Base-by-base conservation (phyloP, 176 grass and related monocot genomes). In the Carex cristatella region DNA sequence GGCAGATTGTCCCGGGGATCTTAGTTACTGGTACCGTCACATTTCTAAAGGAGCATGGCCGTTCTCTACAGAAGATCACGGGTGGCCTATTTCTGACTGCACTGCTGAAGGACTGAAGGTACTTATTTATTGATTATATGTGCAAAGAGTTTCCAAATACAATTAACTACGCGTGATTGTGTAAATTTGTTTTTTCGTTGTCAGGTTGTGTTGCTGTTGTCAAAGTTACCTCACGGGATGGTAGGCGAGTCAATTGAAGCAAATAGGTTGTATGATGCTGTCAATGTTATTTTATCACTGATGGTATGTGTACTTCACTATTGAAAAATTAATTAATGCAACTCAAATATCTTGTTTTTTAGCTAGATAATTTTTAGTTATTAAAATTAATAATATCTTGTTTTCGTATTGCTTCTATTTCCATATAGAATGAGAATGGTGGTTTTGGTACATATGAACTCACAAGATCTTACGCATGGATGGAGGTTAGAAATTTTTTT, bases 1-100 rank as follows among this genome's bases (percentile, higher is more conserved):
- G 65, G 93, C 89, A 0, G 83, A 99, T 65, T 94, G 96, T 90
- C 88, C 96, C 62, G 93, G 91, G 35, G 86, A 95, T 84, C 88
- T 99, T 74, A 79, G 84, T 79, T 81, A 81, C 1, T 99, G 93
- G 93, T 95, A 99, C 61, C 93, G 93, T 71, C 95, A 98, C 89
- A 92, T 94, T 79, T 98, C 95, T 80, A 98, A 98, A 98, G 96
- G 93, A 81, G 91, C 93, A 87, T 98, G 96, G 96, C 88, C 96
- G 10, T 98, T 98, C 65, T 98, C 96, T 37, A 95, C 87, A 15
- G 88, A 31, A 33, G 96, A 98, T 84, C 88, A 98, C 42, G 96
- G 96, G 46, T 98, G 96, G 96, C 90, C 93, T 86, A 87, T 95
- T 90, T 98, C 96, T 61, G 96, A 95, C 89, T 98, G 96, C 85